Base-by-base conservation (phyloP, 345 rosid species). In the Nasturtium officinale region DNA sequence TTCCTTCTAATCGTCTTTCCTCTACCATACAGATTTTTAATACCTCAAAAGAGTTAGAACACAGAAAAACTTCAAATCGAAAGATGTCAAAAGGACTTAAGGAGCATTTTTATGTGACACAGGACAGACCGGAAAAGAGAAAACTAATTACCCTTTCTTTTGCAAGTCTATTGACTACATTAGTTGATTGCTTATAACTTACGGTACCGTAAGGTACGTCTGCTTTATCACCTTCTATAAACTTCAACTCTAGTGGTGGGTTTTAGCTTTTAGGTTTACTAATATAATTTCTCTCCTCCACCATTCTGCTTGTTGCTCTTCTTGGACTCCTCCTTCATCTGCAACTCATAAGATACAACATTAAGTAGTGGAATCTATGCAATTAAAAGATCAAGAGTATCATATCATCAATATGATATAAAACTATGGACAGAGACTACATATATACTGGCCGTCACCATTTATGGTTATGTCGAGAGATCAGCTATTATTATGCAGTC, bases 321-420 rank as follows among this genome's bases (percentile, higher is more conserved):
- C 65, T 69, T 53, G n/a, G 75, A 53, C 70, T 12, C 40, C 46
- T 75, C 40, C 28, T 69, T 76, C 15, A 69, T 61, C 79, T 76
- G 59, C 26, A 53, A 61, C 59, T 53, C 70, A 61, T 32, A 35
- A 46, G 32, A 69, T 23, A 53, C 29, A 69, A 0, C 37, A 67
- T 17, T 51, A 17, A 73, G 8, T 8, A 56, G 9, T 47, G 11
- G 13, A 57, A 35, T 56, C 61, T 57, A 65, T 9, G 13, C 60
- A 47, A 32, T 10, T 32, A 54, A 38, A 46, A 46, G 29, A 65
- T 33, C 33, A 55, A 9, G 35, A 65, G 25, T 23, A 37, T 57
- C 33, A 48, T 32, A 53, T 55, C 55, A 52, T 20, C 17, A 42
- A n/a, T 20, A 50, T 38, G 5, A 25, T 15, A 30, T 23, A 1